Evolutionary conservation across 2,329 filamentous ascomycete genomes (phyloP), one percentile per base, ranked within the genome.

Genomic region (Colletotrichum sublineola): DNA sequence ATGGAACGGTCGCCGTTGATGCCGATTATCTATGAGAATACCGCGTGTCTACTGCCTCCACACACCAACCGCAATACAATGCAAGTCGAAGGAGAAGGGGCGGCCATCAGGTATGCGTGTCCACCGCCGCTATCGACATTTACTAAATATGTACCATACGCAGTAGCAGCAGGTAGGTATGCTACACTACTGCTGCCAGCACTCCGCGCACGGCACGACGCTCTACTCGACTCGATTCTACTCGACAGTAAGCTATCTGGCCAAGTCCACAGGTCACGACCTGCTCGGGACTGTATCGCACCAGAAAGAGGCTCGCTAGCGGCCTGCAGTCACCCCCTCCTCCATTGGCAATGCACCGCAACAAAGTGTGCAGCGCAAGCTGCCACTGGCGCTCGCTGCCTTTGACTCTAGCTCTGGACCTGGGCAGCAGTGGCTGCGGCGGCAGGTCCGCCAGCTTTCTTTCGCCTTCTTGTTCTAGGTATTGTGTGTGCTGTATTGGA

Each of bases 291-390:
- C 24, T 24, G 20, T n/a, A 5, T 48, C 46, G n/a, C 12, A 48
- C 46, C 46, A 48, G 44, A 48, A n/a, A 46, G 18, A n/a, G 44
- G 44, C 44, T 46, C 11, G 20, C 46, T 24, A 24, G 24, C 24
- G 24, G 40, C 56, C 58, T 67, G 68, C 63, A 57, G 68, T 71
- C 68, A 67, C 63, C 60, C 63, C 42, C 42, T 14, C 7, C 40
- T 31, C 24, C 53, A 24, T 50, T 50, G 46, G 20, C 9, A 31
- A 15, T 31, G 50, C 6, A 2, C 46, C 4, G 15, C 12, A 8
- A 11, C 57, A 14, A 24, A 42, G 40, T 15, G 42, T n/a, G 29
- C 58, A 48, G 18, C n/a, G 4, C 24, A 24, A 24, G 24, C 24
- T 24, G 42, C 58, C 20, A 38, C 29, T 62, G 56, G 56, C 40